Conservation (phyloP, 768 basidiomycete genomes). For the Sarcomyxa edulis region DNA sequence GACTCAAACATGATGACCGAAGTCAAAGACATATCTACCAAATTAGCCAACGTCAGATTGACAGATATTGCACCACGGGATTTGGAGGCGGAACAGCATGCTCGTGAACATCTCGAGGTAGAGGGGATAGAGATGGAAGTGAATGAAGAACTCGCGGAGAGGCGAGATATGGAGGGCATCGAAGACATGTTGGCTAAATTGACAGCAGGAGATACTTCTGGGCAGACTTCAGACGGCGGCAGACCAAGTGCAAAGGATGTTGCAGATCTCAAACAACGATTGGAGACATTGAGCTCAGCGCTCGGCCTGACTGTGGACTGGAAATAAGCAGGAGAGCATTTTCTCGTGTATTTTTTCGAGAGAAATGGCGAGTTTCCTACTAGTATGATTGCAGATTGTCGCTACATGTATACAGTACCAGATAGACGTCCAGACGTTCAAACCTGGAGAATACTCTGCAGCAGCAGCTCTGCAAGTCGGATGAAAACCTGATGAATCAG, state of each 20-base stretch:
- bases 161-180: conserved; percentile 44
- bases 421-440: too few species aligned
- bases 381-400: too few species aligned
- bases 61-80: conserved; percentile 73
- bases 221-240: too few species aligned
- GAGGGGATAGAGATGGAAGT: conserved; percentile 29
- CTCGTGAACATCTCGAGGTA: conserved; percentile 54
- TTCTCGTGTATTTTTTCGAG: too few species aligned
- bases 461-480: too few species aligned
- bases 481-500: too few species aligned
- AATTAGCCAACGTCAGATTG: conserved; percentile 59
- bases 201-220: conserved; percentile 20
- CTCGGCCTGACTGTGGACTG: conserved; percentile 25
- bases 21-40: conserved; percentile 45
- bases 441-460: too few species aligned
- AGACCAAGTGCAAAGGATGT: conserved; percentile 39
- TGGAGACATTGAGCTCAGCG: conserved; percentile 22
- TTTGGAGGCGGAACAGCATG: conserved; percentile 74
- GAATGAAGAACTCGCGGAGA: conserved; percentile 39
- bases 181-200: conserved; percentile 52
- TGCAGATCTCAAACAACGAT: conserved; percentile 27
- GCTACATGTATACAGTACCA: too few species aligned
- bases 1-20: conserved; percentile 24
- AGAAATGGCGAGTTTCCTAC: too few species aligned
- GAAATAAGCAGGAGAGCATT: too few species aligned